A percentile compares a stretch with the other conserved stretches of the same genome.
These are phyloP conservation scores for Meyerozyma sp. DNA, from an alignment of 1,139 yeast species.

Conservation along the genomic window DNA sequence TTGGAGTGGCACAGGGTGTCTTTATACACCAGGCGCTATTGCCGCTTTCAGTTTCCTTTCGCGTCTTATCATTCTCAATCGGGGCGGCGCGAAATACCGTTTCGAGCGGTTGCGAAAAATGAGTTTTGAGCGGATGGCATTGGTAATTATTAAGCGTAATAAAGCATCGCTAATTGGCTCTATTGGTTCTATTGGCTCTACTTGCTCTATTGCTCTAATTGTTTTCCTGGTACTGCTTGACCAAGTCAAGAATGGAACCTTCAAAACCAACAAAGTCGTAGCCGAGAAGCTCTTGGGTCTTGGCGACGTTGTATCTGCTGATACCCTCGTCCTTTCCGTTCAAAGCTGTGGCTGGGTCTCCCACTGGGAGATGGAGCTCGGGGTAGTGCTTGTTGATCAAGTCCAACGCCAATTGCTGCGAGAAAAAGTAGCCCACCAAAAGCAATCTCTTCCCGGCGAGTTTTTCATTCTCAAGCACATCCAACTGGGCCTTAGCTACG, in stretches of 20 bases:
- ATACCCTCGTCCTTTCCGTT: neutral
- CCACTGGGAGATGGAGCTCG: neutral
- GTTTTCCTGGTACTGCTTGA: slow-evolving; percentile 3
- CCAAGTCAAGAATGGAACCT: slow-evolving; percentile 6
- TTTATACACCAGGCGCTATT: too few relatives aligned
- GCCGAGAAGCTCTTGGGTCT: slow-evolving; percentile 6
- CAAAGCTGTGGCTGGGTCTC: neutral
- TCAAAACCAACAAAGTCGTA: slow-evolving; percentile 11
- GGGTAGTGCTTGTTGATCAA: neutral
- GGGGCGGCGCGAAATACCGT: too few relatives aligned
- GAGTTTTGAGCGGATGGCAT: too few relatives aligned
- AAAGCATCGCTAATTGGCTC: too few relatives aligned
- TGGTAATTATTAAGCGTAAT: too few relatives aligned
- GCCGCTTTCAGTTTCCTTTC: too few relatives aligned
- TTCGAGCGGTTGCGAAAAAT: too few relatives aligned
- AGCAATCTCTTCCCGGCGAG: slow-evolving; percentile 22
- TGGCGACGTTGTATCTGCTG: slow-evolving; percentile 3
- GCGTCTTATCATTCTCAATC: too few relatives aligned
- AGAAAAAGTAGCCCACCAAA: slow-evolving; percentile 9
- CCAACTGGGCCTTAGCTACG: slow-evolving; percentile 13
- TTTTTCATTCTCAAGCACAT: slow-evolving; percentile 22
- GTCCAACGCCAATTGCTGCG: neutral
- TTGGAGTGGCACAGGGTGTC: too few relatives aligned
- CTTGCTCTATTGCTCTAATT: neutral
- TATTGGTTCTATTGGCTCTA: too few relatives aligned